Conservation (phyloP, 2,329 filamentous ascomycete species). For the Talaromyces islandicus region DNA sequence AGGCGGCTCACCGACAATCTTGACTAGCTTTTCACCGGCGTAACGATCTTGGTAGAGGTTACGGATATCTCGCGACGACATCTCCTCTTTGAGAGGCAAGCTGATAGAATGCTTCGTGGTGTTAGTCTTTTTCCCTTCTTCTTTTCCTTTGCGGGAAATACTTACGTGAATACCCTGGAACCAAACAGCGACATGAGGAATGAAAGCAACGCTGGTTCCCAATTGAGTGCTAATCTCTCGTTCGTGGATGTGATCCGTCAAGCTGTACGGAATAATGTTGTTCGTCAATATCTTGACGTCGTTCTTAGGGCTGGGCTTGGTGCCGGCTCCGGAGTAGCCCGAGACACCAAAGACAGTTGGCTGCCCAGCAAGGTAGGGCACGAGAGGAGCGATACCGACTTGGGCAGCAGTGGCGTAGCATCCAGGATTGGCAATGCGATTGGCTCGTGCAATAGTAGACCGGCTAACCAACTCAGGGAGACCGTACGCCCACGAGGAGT, state of each 20-base stretch:
- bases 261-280: conserved; percentile 84
- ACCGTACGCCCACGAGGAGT: conserved; percentile 79
- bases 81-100: conserved; percentile 76
- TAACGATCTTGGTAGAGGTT: conserved; percentile 95
- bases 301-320: conserved; percentile 91
- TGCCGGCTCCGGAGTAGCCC: conserved; percentile 91
- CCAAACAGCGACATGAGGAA: conserved; percentile 93
- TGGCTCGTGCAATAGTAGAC: conserved; percentile 68
- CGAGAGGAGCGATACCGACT: conserved; percentile 76
- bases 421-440: conserved; percentile 83
- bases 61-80: conserved; percentile 87
- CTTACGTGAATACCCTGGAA: conserved; percentile 82
- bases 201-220: conserved; percentile 69
- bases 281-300: conserved; percentile 74
- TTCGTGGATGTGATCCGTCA: conserved; percentile 95
- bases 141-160: not conserved
- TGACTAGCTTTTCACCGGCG: conserved; percentile 90
- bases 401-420: conserved; percentile 94
- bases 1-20: conserved; percentile 82
- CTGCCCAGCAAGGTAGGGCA: conserved; percentile 69
- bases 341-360: conserved; percentile 86
- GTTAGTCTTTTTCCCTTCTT: conserved; percentile 13
- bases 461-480: conserved; percentile 80
- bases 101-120: conserved; percentile 70
- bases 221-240: conserved; percentile 79